These are phyloP conservation scores for Pythium utonaiense DNA, from an alignment of 352 stramenopile genomes.

Conservation along the genomic window DNA sequence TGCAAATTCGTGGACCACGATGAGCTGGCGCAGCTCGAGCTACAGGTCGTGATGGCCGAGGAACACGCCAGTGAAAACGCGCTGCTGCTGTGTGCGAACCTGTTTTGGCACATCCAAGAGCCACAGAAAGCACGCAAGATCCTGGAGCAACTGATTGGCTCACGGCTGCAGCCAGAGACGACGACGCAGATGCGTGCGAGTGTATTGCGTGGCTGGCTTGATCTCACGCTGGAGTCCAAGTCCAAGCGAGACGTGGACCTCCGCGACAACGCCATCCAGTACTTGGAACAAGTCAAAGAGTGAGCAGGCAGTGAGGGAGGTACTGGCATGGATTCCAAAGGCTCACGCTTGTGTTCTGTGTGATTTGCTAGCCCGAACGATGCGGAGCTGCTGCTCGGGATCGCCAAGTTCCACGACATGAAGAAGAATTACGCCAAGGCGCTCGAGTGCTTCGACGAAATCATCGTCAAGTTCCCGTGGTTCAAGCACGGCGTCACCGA, in stretches of 20 bases:
- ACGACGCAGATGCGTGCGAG: conserved; percentile 42
- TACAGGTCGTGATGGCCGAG: conserved; percentile 78
- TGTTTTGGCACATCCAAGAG: conserved; percentile 79
- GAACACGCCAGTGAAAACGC: conserved; percentile 53
- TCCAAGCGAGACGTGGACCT: conserved; percentile 62
- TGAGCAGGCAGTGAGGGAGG: too few relatives aligned
- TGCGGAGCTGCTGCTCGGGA: conserved; percentile 62
- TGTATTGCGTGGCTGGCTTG: conserved; percentile 72
- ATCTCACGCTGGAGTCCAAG: conserved; percentile 67
- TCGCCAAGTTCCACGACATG: conserved; percentile 69
- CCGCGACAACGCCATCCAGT: conserved; percentile 54
- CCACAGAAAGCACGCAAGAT: conserved; percentile 64
- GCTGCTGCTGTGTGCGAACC: conserved; percentile 62
- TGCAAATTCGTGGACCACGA: conserved; percentile 80
- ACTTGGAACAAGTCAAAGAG: conserved; percentile 65
- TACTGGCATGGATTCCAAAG: too few relatives aligned
- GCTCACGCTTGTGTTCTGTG: too few relatives aligned
- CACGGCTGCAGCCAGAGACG: conserved; percentile 15
- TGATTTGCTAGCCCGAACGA: conserved; percentile 50
- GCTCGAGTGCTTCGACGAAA: conserved; percentile 68
- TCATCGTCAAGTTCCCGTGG: conserved; percentile 77
- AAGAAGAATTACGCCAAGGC: conserved; percentile 66
- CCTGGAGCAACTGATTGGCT: conserved; percentile 47
- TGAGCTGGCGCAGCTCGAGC: conserved; percentile 70
- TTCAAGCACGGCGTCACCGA: conserved; percentile 82